Evolutionary conservation across 352 stramenopile species (phyloP).

Genomic region (Blastocystis sp.): DNA sequence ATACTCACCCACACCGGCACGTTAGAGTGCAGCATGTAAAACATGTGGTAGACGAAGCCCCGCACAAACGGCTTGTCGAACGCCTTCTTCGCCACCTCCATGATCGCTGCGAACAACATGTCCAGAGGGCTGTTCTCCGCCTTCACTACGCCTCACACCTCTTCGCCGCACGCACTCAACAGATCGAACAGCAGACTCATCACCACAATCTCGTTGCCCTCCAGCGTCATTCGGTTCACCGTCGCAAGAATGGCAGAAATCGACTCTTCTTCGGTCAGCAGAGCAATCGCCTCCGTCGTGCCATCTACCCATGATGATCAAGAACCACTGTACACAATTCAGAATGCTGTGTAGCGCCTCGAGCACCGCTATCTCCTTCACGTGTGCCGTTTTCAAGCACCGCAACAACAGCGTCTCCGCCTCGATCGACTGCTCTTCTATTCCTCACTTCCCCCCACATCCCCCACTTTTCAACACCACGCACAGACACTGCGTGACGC

Average conservation of each 20-base stretch:
- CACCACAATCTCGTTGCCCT: neutral
- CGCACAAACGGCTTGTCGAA: neutral
- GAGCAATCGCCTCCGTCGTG: neutral
- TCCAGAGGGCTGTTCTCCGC: neutral
- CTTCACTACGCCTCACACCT: neutral
- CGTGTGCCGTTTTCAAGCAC: neutral
- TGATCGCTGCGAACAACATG: neutral
- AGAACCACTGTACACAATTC: neutral
- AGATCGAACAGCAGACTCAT: neutral
- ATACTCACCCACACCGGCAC: neutral
- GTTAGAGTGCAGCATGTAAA: neutral
- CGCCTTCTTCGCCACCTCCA: neutral
- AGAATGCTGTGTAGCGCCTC: neutral
- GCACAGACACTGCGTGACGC: neutral
- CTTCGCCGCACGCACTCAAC: neutral
- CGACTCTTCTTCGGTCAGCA: neutral
- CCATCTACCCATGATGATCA: neutral
- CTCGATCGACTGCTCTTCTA: neutral
- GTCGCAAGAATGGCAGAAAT: neutral
- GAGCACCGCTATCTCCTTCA: neutral
- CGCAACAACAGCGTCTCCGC: neutral
- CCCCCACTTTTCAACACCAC: neutral
- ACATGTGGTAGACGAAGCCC: neutral
- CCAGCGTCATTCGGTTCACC: neutral
- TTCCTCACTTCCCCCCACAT: neutral